Conservation (phyloP, 768 basidiomycete species). For the Tylopilus balloui region DNA sequence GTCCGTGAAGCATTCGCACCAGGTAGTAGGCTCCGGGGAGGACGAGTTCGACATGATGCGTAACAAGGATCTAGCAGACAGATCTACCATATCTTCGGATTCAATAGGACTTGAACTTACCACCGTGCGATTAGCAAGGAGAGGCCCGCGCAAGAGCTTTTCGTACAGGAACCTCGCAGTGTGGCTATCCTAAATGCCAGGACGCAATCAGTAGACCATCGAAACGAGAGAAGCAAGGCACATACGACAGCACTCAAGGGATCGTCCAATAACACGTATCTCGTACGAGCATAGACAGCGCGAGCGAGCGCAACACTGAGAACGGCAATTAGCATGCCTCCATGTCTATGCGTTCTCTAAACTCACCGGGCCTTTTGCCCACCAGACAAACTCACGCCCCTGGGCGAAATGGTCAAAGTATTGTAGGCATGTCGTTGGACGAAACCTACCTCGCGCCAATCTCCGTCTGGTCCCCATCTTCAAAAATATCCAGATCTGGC, state of each 20-base stretch:
- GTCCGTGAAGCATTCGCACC: constrained; percentile 76
- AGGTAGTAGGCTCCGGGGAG: constrained; percentile 70
- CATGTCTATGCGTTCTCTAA: neutral
- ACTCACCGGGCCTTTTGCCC: constrained; percentile 75
- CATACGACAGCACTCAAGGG: constrained; percentile 78
- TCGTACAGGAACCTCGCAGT: constrained; percentile 62
- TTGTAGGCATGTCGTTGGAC: neutral
- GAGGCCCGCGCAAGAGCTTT: constrained; percentile 58
- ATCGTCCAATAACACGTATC: constrained; percentile 74
- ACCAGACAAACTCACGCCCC: constrained; percentile 73
- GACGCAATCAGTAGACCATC: neutral
- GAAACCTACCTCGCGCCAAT: constrained; percentile 60
- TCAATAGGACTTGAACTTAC: constrained; percentile 30
- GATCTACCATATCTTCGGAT: neutral
- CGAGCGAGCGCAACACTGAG: constrained; percentile 76
- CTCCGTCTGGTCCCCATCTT: constrained; percentile 83
- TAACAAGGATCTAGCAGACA: constrained; percentile 54
- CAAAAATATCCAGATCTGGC: constrained; percentile 77
- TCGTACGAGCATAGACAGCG: constrained; percentile 70
- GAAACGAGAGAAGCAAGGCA: constrained; percentile 5
- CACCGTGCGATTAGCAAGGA: constrained; percentile 66
- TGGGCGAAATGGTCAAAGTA: constrained; percentile 16
- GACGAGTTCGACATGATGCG: constrained; percentile 81
- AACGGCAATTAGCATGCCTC: constrained; percentile 1
- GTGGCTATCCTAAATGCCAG: constrained; percentile 52